Evolutionary conservation across 2,329 filamentous ascomycete species (phyloP), one percentile per base, ranked within the genome.

Genomic region (Atkinsonella hypoxylon): DNA sequence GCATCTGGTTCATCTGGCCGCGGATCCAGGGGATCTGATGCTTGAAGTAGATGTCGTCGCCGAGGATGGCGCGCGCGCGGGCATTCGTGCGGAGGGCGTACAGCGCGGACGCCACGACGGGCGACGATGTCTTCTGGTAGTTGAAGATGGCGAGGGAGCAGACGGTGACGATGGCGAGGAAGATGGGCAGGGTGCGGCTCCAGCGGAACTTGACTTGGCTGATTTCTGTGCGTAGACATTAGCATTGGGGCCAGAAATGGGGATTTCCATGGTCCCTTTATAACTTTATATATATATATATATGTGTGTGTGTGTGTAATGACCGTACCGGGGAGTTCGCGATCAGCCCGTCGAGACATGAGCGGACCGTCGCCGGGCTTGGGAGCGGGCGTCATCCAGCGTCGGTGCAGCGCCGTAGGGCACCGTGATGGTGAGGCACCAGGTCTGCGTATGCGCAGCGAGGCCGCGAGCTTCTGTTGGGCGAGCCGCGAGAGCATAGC

Each of bases 81-180:
- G 79, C 71, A 51, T 85, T 89, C 2, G 87, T 94, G 56, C 93
- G 87, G 56, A 98, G 78, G 1, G 91, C 87, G 74, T 97, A 98
- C 30, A 98, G 79, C 4, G 89, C 93, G 50, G 86, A 88, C 50
- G 82, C 82, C n/a, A 96, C 87, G 31, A 91, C 79, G 50, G 86
- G 87, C 26, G 83, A 89, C n/a, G 87, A 89, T 51, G 83, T 81
- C 68, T 96, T 96, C 68, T 98, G 91, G 79, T 98, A 97, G 78
- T 98, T 98, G 85, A 98, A 97, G 68, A 98, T 96, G 58, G 85
- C 88, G 53, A 94, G 72, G 57, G 83, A 83, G 57, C 83, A 85
- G 50, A 77, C 74, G 46, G 79, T 78, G 59, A 95, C 81, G 55
- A 88, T 73, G 55, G 78, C 68, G 49, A 85, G 65, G 76, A 97